phyloP scores from a whole-genome alignment of 352 stramenopile genomes.

The Blastocystis sp. region DNA sequence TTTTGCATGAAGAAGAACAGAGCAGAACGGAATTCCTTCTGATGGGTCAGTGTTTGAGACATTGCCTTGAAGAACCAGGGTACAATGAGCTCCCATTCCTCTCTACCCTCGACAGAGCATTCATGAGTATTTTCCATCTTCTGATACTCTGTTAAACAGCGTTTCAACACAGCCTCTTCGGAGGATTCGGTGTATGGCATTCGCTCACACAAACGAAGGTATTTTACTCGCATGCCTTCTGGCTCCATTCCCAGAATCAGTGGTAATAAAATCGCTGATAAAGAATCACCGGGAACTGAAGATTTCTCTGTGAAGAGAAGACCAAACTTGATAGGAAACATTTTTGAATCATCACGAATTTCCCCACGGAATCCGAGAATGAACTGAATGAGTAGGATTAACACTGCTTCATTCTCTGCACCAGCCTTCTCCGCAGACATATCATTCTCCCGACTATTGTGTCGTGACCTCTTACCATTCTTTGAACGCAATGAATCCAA shows the following conservation, averaged over 20 bases:
- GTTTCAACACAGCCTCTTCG: not conserved
- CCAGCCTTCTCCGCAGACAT: not conserved
- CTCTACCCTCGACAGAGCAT: not conserved
- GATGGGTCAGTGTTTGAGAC: not conserved
- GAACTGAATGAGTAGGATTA: conserved; percentile 30
- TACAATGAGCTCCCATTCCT: conserved; percentile 4
- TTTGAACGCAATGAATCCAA: not conserved
- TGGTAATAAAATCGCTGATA: not conserved
- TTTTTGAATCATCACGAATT: conserved; percentile 44
- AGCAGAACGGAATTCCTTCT: not conserved
- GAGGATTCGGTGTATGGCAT: conserved; percentile 2
- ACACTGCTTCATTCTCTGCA: not conserved
- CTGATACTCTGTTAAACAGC: not conserved
- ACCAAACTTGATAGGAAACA: conserved; percentile 27
- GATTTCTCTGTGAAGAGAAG: not conserved
- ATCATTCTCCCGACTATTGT: not conserved
- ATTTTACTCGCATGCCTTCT: not conserved
- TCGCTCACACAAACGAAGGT: not conserved
- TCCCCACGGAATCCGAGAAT: conserved; percentile 1
- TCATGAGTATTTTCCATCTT: not conserved
- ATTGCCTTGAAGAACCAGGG: conserved; percentile 40
- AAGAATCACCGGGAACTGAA: not conserved
- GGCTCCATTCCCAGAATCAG: conserved; percentile 5
- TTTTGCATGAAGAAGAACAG: conserved; percentile 10
- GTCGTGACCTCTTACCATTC: not conserved